phyloP scores from a whole-genome alignment of 345 rosid genomes.

The Hevea brasiliensis region DNA sequence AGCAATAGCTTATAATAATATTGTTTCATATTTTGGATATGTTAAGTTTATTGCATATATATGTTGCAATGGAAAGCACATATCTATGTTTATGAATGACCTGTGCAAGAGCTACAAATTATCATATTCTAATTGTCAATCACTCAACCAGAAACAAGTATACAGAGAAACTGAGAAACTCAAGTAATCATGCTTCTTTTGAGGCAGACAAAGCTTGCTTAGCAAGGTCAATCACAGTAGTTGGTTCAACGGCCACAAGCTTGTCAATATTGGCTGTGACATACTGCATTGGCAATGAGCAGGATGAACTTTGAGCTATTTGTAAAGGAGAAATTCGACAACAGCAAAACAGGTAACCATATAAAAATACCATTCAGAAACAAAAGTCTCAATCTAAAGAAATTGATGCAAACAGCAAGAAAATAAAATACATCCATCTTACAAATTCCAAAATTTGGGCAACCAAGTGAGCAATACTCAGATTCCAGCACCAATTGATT shows the following conservation, averaged over 20 bases:
- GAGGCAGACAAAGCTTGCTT: slow-evolving; percentile 73
- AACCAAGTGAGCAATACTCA: slow-evolving; percentile 41
- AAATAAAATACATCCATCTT: slow-evolving; percentile 25
- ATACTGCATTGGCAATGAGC: slow-evolving; percentile 30
- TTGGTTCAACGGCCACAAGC: slow-evolving; percentile 33
- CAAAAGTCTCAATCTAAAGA: slow-evolving; percentile 1
- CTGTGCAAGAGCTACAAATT: too few species aligned
- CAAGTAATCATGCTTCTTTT: slow-evolving; percentile 59
- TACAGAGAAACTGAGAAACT: too few species aligned
- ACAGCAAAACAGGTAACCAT: slow-evolving; percentile 11
- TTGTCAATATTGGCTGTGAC: slow-evolving; percentile 23
- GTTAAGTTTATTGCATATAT: too few species aligned
- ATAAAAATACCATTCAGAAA: slow-evolving; percentile 9
- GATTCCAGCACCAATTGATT: slow-evolving; percentile 35
- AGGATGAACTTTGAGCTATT: slow-evolving; percentile 35
- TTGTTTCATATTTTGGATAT: too few species aligned
- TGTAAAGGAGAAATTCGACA: slow-evolving; percentile 46
- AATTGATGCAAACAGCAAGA: neutral
- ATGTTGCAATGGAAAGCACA: too few species aligned
- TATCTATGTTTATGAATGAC: too few species aligned
- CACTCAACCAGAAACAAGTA: too few species aligned
- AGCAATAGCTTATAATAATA: too few species aligned
- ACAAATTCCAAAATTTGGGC: slow-evolving; percentile 61
- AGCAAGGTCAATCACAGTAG: slow-evolving; percentile 54
- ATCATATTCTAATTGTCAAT: too few species aligned